Percentiles rank a stretch among this genome's conserved stretches.
Conservation (phyloP, 139 green algal species). For the Volvox reticuliferus region DNA sequence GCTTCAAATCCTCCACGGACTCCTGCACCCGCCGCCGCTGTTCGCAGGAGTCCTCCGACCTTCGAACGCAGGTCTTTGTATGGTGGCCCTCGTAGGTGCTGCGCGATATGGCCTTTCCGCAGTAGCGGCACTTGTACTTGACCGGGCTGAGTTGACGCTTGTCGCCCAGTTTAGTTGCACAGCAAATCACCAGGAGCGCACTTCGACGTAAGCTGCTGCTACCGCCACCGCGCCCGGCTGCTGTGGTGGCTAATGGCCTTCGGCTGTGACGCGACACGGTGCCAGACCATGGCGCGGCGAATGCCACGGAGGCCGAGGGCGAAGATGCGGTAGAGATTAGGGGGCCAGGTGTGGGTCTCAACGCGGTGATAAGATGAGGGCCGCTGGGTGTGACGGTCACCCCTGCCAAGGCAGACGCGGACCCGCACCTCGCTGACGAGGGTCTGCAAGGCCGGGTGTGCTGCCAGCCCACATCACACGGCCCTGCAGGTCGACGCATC, state of each 20-base stretch:
- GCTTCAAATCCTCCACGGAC: neutral
- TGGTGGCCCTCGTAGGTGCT: neutral
- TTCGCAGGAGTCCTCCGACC: neutral
- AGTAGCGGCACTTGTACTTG: neutral
- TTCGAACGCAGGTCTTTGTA: neutral
- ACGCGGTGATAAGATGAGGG: neutral
- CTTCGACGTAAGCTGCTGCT: neutral
- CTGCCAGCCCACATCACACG: neutral
- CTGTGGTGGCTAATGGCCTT: neutral
- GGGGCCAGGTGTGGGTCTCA: neutral
- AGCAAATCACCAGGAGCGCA: neutral
- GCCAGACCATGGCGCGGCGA: neutral
- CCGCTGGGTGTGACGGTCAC: no score
- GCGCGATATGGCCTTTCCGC: neutral
- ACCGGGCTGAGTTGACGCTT: no score
- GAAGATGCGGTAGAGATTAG: neutral
- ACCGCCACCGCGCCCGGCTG: no score
- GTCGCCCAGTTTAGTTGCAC: neutral
- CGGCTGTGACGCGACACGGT: neutral
- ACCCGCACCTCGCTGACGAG: no score
- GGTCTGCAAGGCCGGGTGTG: neutral
- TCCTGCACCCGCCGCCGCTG: neutral
- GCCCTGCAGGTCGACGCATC: no score
- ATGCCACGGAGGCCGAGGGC: no score
- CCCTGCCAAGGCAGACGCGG: no score